Base-by-base conservation (phyloP, 495 filamentous ascomycete genomes). In the Hyaloscypha variabilis region DNA sequence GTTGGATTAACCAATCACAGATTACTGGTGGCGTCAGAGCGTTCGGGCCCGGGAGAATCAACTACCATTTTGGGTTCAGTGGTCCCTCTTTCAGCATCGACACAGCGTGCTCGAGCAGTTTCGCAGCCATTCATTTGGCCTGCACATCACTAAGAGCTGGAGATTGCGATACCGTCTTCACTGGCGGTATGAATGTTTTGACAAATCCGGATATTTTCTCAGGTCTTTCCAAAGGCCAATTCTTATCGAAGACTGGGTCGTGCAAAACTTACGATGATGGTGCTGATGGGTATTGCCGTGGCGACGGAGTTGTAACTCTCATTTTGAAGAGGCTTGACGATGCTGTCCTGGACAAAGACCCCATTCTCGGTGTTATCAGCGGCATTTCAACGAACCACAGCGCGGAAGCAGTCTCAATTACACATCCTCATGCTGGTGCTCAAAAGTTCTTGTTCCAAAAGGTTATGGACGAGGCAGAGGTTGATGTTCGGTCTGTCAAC, bases 11-110 rank as follows among this genome's bases (percentile, higher is more conserved):
- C 71, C 90, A 91, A 69, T 93, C 95, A 72, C 96, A 88, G 77
- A 96, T 96, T 72, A 91, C 93, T 0, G 93, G 93, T 55, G 92
- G 90, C 72, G 89, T 93, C 19, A 86, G 92, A 50, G 91, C 94
- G 14, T 97, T 97, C 65, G 90, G 89, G 0, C 91, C 93, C 0
- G 55, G 84, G 64, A 77, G 83, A 1, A 71, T 86, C 8, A 79
- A 80, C 11, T 80, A 76, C 28, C 83, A 82, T 68, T 83, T 76
- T 58, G 76, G 84, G 61, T 75, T 82, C 13, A 72, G 73, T 34
- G 84, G 83, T 0, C 76, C 80, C 4, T 81, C 78, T 56, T 74
- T 80, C 57, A 77, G 78, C 17, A 69, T 87, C 28, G 82, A 82
- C 64, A 85, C 83, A 0, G 85, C 81, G 4, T 88, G 86, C 64